A percentile compares a stretch with the other conserved stretches of the same genome.
Evolutionary conservation across 768 basidiomycete species (phyloP).

Genomic region (Crassisporium funariophilum): DNA sequence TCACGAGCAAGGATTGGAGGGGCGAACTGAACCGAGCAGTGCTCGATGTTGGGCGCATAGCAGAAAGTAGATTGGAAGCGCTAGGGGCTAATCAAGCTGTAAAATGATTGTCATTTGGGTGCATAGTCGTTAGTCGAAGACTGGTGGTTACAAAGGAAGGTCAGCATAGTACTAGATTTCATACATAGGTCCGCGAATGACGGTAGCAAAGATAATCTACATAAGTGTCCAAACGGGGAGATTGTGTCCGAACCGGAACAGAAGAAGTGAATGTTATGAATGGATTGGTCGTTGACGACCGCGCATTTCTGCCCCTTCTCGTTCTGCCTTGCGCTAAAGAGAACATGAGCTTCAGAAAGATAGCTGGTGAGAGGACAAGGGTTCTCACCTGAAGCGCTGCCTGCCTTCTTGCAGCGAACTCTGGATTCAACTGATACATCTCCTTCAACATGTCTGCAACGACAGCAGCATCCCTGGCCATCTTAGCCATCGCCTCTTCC

Average conservation of each 20-base stretch:
- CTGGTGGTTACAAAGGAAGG: constrained; percentile 1
- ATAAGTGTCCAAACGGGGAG: no score
- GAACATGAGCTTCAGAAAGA: background rate
- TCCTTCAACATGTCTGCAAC: constrained; percentile 58
- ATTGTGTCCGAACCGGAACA: no score
- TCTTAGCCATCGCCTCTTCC: constrained; percentile 37
- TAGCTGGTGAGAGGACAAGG: background rate
- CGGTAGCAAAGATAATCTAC: no score
- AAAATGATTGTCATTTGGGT: background rate
- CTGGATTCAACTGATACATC: constrained; percentile 57
- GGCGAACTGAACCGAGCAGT: constrained; percentile 74
- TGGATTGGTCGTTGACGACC: constrained; percentile 14
- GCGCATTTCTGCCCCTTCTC: constrained; percentile 26
- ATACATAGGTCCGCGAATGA: constrained; percentile 6
- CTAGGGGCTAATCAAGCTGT: constrained; percentile 38
- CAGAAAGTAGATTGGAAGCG: constrained; percentile 61
- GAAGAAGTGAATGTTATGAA: constrained; percentile 9
- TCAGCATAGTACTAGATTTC: constrained; percentile 4
- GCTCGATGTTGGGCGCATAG: constrained; percentile 73
- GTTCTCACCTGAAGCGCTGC: constrained; percentile 49
- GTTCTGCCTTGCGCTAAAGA: constrained; percentile 32
- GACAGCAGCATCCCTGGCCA: constrained; percentile 38
- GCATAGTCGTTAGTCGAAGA: background rate
- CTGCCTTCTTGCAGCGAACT: constrained; percentile 59
- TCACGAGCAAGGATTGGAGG: constrained; percentile 54